phyloP scores from a whole-genome alignment of 805 yeast genomes.

The Candida ulmi region DNA sequence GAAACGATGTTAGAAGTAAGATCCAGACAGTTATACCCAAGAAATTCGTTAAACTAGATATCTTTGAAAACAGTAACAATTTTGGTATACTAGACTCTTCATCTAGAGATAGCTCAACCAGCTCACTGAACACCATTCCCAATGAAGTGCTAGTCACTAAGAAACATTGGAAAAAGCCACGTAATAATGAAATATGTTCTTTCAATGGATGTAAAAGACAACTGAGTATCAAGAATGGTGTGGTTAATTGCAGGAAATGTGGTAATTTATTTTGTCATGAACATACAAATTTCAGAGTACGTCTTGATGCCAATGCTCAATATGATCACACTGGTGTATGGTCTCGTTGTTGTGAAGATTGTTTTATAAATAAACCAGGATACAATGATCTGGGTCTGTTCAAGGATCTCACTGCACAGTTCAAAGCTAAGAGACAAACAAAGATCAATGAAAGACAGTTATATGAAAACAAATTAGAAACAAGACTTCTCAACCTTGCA shows the following conservation, averaged over 20 bases:
- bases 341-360: slow-evolving; percentile 62
- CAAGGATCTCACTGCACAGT: slow-evolving; percentile 41
- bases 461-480: slow-evolving; percentile 52
- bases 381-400: slow-evolving; percentile 39
- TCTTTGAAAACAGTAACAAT: slow-evolving; percentile 35
- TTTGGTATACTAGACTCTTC: slow-evolving; percentile 12
- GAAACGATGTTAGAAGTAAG: slow-evolving; percentile 33
- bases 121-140: slow-evolving; percentile 5
- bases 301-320: slow-evolving; percentile 41
- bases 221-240: slow-evolving; percentile 48
- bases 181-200: slow-evolving; percentile 38
- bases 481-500: slow-evolving; percentile 46
- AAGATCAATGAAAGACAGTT: slow-evolving; percentile 45
- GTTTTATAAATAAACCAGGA: slow-evolving; percentile 54
- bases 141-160: slow-evolving; percentile 35
- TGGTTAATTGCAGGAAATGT: slow-evolving; percentile 70
- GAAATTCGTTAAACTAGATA: slow-evolving; percentile 40
- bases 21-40: slow-evolving; percentile 29
- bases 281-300: slow-evolving; percentile 53
- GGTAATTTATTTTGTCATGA: slow-evolving; percentile 63
- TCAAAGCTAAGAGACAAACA: slow-evolving; percentile 33
- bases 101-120: slow-evolving; percentile 10
- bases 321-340: slow-evolving; percentile 55
- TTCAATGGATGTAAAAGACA: slow-evolving; percentile 33
- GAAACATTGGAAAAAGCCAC: slow-evolving; percentile 54